phyloP scores from a whole-genome alignment of 2,329 filamentous ascomycete species.

The Phyllosticta capitalensis region DNA sequence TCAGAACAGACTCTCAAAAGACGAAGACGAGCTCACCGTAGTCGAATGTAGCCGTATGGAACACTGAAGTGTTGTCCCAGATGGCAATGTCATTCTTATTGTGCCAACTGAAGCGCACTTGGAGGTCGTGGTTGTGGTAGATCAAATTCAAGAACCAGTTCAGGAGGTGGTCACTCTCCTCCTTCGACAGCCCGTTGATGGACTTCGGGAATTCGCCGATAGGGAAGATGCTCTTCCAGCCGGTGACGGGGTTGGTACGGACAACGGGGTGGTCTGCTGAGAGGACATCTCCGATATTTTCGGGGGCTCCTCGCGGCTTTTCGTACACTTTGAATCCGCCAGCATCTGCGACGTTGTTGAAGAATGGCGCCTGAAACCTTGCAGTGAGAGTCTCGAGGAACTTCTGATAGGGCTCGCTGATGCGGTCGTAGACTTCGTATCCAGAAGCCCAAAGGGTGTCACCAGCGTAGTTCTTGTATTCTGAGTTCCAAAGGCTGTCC shows the following conservation, averaged over 20 bases:
- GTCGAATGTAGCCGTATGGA: slow-evolving; percentile 55
- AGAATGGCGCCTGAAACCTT: slow-evolving; percentile 38
- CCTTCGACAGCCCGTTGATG: slow-evolving; percentile 37
- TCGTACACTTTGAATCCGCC: slow-evolving; percentile 38
- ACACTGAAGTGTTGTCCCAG: slow-evolving; percentile 58
- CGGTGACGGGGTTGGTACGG: slow-evolving; percentile 54
- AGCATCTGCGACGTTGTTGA: slow-evolving; percentile 32
- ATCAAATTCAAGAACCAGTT: slow-evolving; percentile 36
- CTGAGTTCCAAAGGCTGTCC: slow-evolving; percentile 17
- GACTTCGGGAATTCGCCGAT: slow-evolving; percentile 20
- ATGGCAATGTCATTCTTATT: slow-evolving; percentile 47
- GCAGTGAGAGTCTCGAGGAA: slow-evolving; percentile 40
- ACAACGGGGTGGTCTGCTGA: slow-evolving; percentile 47
- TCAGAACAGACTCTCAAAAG: too few relatives aligned
- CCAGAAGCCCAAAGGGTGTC: slow-evolving; percentile 29
- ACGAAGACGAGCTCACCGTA: slow-evolving; percentile 30
- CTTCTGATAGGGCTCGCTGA: slow-evolving; percentile 39
- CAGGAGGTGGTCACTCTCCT: slow-evolving; percentile 35
- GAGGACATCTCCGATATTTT: slow-evolving; percentile 45
- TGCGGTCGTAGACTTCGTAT: slow-evolving; percentile 40
- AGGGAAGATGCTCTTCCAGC: slow-evolving; percentile 48
- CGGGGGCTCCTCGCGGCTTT: slow-evolving; percentile 41
- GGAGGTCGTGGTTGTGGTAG: slow-evolving; percentile 41
- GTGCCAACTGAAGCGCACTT: slow-evolving; percentile 41
- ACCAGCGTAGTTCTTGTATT: slow-evolving; percentile 5